A percentile compares a stretch with the other conserved stretches of the same genome.
Conservation (phyloP, 495 filamentous ascomycete species). For the Terfezia boudieri region DNA sequence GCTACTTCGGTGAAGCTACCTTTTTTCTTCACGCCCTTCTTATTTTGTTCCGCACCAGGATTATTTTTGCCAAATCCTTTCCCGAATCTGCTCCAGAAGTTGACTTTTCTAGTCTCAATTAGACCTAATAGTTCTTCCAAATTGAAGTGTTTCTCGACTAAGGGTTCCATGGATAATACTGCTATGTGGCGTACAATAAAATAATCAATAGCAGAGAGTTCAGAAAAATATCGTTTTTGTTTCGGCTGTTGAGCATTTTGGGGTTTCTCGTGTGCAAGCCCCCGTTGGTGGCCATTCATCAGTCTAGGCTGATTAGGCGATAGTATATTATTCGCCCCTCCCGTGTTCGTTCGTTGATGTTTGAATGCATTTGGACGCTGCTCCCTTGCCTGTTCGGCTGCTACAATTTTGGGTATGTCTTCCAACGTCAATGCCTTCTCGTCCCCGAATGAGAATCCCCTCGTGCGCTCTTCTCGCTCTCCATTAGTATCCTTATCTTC, state of each 20-base stretch:
- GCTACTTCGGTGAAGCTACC: neutral
- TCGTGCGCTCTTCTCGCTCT: conserved; percentile 30
- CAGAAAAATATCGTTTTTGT: conserved; percentile 82
- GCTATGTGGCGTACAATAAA: conserved; percentile 93
- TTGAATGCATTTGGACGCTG: conserved; percentile 67
- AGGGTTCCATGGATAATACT: conserved; percentile 82
- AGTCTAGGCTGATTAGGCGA: conserved; percentile 40
- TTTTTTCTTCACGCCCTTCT: conserved; percentile 19
- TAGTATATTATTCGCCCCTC: conserved; percentile 41
- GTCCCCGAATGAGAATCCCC: conserved; percentile 63
- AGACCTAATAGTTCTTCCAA: conserved; percentile 86
- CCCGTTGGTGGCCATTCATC: conserved; percentile 55
- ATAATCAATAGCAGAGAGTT: conserved; percentile 84
- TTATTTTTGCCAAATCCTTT: conserved; percentile 60
- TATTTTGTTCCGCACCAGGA: conserved; percentile 24
- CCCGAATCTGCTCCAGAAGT: conserved; percentile 93
- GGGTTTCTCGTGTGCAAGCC: conserved; percentile 36
- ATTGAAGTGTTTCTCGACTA: conserved; percentile 73
- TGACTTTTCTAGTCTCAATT: conserved; percentile 81
- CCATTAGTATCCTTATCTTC: conserved; percentile 60
- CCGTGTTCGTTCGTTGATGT: conserved; percentile 32
- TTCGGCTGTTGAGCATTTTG: conserved; percentile 25
- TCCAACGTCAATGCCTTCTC: conserved; percentile 83
- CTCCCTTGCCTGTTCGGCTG: conserved; percentile 81
- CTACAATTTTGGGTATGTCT: conserved; percentile 93